phyloP scores from a whole-genome alignment of 352 stramenopile species.

The Aphanomyces stellatus region DNA sequence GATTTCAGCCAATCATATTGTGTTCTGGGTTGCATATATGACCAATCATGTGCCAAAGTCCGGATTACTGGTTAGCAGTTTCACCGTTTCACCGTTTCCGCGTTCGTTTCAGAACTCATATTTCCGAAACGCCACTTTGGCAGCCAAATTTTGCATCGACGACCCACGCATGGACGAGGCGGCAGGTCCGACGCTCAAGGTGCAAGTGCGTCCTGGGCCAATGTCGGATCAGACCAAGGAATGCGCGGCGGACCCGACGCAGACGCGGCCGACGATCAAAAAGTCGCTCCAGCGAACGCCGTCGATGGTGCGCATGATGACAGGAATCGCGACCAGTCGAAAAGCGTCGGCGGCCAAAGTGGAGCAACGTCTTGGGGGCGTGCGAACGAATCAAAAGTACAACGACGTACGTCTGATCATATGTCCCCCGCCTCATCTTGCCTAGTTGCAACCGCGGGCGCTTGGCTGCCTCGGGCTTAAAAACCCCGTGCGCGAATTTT shows the following conservation, averaged over 20 bases:
- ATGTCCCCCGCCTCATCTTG: neutral
- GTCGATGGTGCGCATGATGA: neutral
- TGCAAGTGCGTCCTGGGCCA: neutral
- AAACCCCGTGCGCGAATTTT: slow-evolving; percentile 37
- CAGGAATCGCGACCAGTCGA: neutral
- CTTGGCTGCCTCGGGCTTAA: slow-evolving; percentile 31
- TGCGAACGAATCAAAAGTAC: neutral
- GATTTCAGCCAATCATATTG: too few species aligned
- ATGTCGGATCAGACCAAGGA: too few species aligned
- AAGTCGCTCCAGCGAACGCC: neutral
- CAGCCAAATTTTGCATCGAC: too few species aligned
- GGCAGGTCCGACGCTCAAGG: neutral
- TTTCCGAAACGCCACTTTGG: too few species aligned
- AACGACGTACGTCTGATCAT: neutral
- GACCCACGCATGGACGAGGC: too few species aligned
- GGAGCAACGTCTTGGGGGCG: neutral
- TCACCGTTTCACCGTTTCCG: too few species aligned
- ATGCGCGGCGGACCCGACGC: too few species aligned
- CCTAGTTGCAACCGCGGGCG: neutral
- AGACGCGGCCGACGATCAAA: neutral
- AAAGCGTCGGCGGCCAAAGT: neutral
- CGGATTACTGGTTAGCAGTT: too few species aligned
- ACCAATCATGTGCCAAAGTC: too few species aligned
- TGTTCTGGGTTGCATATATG: too few species aligned
- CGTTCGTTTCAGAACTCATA: too few species aligned